These are phyloP conservation scores for Candolleomyces eurysporus DNA, from an alignment of 768 basidiomycete genomes.

Conservation along the genomic window DNA sequence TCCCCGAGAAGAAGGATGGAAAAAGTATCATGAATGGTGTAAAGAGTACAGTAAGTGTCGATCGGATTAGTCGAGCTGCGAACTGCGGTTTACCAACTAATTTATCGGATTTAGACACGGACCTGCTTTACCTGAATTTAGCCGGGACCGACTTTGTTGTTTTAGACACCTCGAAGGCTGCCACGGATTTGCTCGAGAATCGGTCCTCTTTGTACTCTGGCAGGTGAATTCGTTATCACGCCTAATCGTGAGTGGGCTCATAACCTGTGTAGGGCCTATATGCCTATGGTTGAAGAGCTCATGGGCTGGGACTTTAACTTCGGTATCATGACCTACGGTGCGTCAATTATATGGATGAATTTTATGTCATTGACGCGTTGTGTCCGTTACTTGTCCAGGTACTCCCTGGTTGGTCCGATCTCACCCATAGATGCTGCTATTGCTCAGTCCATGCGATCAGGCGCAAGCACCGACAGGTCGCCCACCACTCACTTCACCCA, in stretches of 20 bases:
- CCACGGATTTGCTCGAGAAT: constrained; percentile 38
- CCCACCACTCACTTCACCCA: constrained; percentile 30
- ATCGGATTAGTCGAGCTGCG: neutral
- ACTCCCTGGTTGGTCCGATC: constrained; percentile 13
- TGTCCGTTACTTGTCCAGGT: constrained; percentile 4
- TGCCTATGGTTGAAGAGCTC: constrained; percentile 19
- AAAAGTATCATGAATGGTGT: constrained; percentile 40
- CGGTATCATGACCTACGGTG: constrained; percentile 30
- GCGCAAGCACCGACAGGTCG: constrained; percentile 28
- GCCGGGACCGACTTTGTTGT: constrained; percentile 20
- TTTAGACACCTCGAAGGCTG: constrained; percentile 31
- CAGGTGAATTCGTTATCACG: neutral
- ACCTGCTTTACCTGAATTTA: constrained; percentile 23
- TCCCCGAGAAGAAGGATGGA: constrained; percentile 33
- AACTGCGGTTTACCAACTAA: neutral
- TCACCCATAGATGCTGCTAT: too few relatives aligned
- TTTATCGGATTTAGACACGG: constrained; percentile 16
- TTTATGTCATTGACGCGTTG: neutral
- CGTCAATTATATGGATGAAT: neutral
- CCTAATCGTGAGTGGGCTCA: neutral
- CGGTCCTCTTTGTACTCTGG: constrained; percentile 36
- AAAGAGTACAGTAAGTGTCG: constrained; percentile 30
- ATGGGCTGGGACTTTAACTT: constrained; percentile 28
- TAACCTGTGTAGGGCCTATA: constrained; percentile 6
- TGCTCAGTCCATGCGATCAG: constrained; percentile 13